These are phyloP conservation scores for Alectoria sarmentosa DNA, from an alignment of 495 filamentous ascomycete genomes.

Conservation along the genomic window DNA sequence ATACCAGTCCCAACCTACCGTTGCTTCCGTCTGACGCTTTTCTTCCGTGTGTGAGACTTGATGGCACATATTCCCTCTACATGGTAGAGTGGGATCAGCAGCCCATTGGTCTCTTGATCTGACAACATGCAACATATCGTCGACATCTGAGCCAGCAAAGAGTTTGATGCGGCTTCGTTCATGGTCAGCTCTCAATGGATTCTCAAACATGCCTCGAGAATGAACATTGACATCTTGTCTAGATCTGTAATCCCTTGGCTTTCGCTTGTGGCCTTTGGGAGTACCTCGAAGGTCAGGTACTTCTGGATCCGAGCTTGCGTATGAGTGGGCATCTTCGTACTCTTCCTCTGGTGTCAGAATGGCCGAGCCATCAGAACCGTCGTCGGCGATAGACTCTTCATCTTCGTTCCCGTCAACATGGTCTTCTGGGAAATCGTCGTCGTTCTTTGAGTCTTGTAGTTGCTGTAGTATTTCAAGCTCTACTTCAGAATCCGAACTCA, in stretches of 20 bases:
- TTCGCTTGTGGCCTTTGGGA: not conserved
- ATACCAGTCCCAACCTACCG: conserved; percentile 52
- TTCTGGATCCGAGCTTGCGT: conserved; percentile 16
- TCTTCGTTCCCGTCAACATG: conserved; percentile 15
- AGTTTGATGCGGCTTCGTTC: conserved; percentile 9
- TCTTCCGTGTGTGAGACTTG: conserved; percentile 40
- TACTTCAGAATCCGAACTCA: conserved; percentile 25
- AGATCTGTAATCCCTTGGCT: not conserved
- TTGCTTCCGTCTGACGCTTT: conserved; percentile 38
- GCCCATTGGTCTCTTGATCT: conserved; percentile 44
- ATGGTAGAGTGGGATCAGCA: conserved; percentile 45
- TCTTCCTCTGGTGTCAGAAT: conserved; percentile 26
- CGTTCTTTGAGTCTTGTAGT: conserved; percentile 7
- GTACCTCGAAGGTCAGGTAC: not conserved
- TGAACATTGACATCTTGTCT: conserved; percentile 13
- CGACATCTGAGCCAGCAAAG: conserved; percentile 37
- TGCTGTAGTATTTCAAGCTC: conserved; percentile 15
- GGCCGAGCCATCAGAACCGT: conserved; percentile 25
- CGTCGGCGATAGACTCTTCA: conserved; percentile 19
- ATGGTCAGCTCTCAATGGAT: conserved; percentile 2
- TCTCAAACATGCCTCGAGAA: conserved; percentile 19
- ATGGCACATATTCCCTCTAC: conserved; percentile 33
- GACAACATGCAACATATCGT: conserved; percentile 40
- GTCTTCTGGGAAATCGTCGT: conserved; percentile 13
- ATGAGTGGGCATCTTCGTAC: conserved; percentile 24